phyloP scores from a whole-genome alignment of 176 grass and related monocot species.

The Musa beccarii region DNA sequence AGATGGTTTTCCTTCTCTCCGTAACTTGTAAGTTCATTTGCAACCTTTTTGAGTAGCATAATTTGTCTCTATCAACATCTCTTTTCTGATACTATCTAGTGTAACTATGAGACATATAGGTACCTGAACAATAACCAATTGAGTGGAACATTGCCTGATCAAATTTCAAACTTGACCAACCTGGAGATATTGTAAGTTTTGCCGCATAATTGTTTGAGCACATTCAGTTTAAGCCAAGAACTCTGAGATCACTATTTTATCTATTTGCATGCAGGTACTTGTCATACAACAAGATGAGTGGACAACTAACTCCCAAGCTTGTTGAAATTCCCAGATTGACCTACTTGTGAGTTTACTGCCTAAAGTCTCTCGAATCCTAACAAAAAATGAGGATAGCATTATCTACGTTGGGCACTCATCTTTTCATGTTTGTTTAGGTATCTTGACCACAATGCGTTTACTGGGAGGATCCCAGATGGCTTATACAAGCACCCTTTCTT shows the following conservation, averaged over 20 bases:
- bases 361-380: not conserved
- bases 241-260: not conserved
- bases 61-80: not conserved
- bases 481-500: conserved; percentile 83
- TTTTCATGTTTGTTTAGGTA: conserved; percentile 25
- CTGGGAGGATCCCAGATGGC: conserved; percentile 83
- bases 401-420: too few species aligned
- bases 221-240: not conserved
- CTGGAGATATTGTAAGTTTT: conserved; percentile 84
- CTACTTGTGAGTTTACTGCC: conserved; percentile 58
- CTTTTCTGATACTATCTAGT: conserved; percentile 8
- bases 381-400: too few species aligned
- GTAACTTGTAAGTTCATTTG: conserved; percentile 61
- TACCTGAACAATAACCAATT: conserved; percentile 87
- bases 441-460: conserved; percentile 86
- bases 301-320: conserved; percentile 63
- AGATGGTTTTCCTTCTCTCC: conserved; percentile 74
- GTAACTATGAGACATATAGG: conserved; percentile 18
- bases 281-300: conserved; percentile 79
- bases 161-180: conserved; percentile 84
- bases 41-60: not conserved
- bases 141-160: conserved; percentile 71
- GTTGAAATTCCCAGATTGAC: conserved; percentile 75
- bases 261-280: conserved; percentile 38
- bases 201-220: not conserved